phyloP scores from a whole-genome alignment of 1,284 basidiomycete genomes.

The Hymenochaete sp. region DNA sequence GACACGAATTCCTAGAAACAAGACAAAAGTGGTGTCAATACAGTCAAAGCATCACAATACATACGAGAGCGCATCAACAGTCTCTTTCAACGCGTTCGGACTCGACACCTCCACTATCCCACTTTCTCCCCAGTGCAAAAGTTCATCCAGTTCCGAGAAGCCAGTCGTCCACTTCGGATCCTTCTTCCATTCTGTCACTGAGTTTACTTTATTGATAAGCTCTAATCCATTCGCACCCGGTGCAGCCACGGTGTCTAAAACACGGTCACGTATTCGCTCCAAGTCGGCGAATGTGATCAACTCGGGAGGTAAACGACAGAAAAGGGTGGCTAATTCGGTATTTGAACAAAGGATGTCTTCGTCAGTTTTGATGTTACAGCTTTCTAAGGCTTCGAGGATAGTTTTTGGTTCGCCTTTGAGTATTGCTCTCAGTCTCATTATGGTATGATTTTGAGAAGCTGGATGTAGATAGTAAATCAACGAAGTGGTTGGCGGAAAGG shows the following conservation, averaged over 20 bases:
- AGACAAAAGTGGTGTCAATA: slow-evolving; percentile 3
- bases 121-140: slow-evolving; percentile 48
- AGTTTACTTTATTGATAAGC: slow-evolving; percentile 29
- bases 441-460: too few relatives aligned
- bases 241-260: slow-evolving; percentile 36
- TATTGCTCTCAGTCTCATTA: slow-evolving; percentile 13
- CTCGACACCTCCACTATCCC: slow-evolving; percentile 52
- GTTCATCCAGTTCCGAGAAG: too few relatives aligned
- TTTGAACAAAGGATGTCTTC: slow-evolving; percentile 47
- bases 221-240: slow-evolving; percentile 33
- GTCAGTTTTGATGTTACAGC: slow-evolving; percentile 45
- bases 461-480: too few relatives aligned
- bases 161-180: slow-evolving; percentile 15
- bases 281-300: slow-evolving; percentile 42
- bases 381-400: slow-evolving; percentile 26
- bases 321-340: slow-evolving; percentile 36
- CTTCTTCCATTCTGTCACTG: slow-evolving; percentile 12
- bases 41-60: too few relatives aligned
- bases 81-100: slow-evolving; percentile 1
- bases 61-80: too few relatives aligned
- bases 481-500: too few relatives aligned
- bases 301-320: slow-evolving; percentile 39
- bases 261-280: slow-evolving; percentile 30
- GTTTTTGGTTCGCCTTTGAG: slow-evolving; percentile 10
- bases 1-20: slow-evolving; percentile 43